A percentile compares a stretch with the other conserved stretches of the same genome.
Evolutionary conservation across 768 basidiomycete genomes (phyloP).

Genomic region (Phallus indusiatus): DNA sequence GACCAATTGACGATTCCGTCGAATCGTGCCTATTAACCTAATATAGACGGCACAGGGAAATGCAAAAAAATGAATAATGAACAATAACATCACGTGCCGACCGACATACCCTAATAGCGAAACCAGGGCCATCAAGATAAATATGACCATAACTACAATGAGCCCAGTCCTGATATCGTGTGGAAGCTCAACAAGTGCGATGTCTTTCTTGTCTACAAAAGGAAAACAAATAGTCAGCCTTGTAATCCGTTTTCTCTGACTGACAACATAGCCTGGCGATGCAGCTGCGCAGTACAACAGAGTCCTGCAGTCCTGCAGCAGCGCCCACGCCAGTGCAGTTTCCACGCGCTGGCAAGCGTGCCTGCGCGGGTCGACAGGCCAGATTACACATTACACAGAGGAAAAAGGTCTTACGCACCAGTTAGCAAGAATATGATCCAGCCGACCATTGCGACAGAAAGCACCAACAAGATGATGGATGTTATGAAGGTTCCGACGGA

Average conservation of each 20-base stretch:
- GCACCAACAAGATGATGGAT: not conserved
- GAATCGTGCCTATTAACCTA: not conserved
- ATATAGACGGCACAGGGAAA: not conserved
- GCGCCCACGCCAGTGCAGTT: not conserved
- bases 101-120: not conserved
- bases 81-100: too few relatives aligned
- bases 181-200: not conserved
- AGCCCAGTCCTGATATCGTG: not conserved
- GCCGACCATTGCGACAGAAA: not conserved
- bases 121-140: not conserved
- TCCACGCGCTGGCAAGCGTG: not conserved
- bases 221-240: not conserved
- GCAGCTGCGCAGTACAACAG: too few relatives aligned
- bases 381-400: too few relatives aligned
- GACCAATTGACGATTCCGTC: not conserved
- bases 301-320: too few relatives aligned
- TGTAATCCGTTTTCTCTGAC: too few relatives aligned
- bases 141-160: not conserved
- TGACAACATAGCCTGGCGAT: too few relatives aligned
- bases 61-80: too few relatives aligned
- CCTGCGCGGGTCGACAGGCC: not conserved
- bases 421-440: not conserved
- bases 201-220: not conserved
- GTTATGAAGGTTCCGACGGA: not conserved
- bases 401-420: not conserved